Evolutionary conservation across 2,329 filamentous ascomycete genomes (phyloP), one percentile per base, ranked within the genome.

Genomic region (Aciculosporium take): DNA sequence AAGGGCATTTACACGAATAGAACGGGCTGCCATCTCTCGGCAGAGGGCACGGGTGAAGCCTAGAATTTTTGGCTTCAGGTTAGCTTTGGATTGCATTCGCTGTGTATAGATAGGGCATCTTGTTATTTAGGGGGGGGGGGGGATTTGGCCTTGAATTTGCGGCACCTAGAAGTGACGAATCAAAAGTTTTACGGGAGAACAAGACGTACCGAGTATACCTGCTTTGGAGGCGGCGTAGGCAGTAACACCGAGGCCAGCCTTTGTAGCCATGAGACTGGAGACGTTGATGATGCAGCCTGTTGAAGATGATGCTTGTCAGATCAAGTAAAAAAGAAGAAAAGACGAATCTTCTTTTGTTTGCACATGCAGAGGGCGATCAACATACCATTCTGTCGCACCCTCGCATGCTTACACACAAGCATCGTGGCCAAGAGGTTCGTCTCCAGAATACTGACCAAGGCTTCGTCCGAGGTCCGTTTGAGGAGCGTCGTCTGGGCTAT

Each of bases 161-260:
- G 32, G 31, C 6, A 46, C 36, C 25, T 33, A 37, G 42, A 32
- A 40, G 42, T 39, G 43, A 44, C 15, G 40, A 15, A 44, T 39
- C 24, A 45, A 41, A 4, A 7, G n/a, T n/a, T n/a, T 30, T n/a
- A 41, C 23, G 36, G 20, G 25, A 31, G 40, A n/a, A 4, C 20
- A 30, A 34, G 37, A 57, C 66, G 49, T 62, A 71, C 82, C 82
- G 13, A 91, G 58, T 1, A 94, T 63, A 2, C 84, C 86, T 5
- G 86, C 84, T 57, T 94, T 94, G 33, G 79, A 80, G 7, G 84
- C 83, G 5, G 81, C 79, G 56, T 91, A 91, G 0, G 78, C 74
- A 4, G 80, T 73, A 10, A 81, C 78, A 6, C 87, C 87, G 2
- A 66, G 66, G 1, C 80, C 82, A 1, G 78, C 81, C 44, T 79